Conservation (phyloP, 768 basidiomycete species). For the Coprinopsis marcescibilis region DNA sequence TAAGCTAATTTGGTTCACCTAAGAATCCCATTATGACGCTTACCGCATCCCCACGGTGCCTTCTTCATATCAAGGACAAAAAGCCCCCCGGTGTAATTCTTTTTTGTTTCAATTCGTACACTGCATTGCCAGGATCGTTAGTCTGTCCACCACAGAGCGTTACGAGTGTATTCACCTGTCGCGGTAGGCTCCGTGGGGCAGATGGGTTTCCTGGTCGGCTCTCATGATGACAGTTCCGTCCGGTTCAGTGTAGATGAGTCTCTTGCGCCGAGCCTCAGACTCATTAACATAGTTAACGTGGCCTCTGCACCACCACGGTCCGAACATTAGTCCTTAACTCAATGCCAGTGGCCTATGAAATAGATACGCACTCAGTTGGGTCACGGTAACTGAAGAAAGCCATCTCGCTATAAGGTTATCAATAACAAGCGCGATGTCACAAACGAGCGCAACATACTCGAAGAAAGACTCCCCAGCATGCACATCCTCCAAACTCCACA, state of each 20-base stretch:
- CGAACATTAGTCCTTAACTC: too few relatives aligned
- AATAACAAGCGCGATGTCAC: not conserved
- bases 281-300: too few relatives aligned
- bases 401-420: slow-evolving; percentile 39
- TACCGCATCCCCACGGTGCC: slow-evolving; percentile 90
- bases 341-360: too few relatives aligned
- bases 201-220: slow-evolving; percentile 62
- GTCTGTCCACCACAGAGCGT: not conserved
- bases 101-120: slow-evolving; percentile 70
- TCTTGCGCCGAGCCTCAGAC: too few relatives aligned
- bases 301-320: too few relatives aligned
- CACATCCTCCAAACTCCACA: slow-evolving; percentile 9
- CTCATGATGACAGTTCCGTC: slow-evolving; percentile 68
- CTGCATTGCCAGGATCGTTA: slow-evolving; percentile 29
- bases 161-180: slow-evolving; percentile 46
- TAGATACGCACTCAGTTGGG: too few relatives aligned
- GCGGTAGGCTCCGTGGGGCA: slow-evolving; percentile 50
- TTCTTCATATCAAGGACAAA: slow-evolving; percentile 81
- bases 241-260: slow-evolving; percentile 53
- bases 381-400: slow-evolving; percentile 61
- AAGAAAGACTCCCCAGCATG: slow-evolving; percentile 10
- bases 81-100: slow-evolving; percentile 70
- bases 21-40: slow-evolving; percentile 19
- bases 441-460: slow-evolving; percentile 5
- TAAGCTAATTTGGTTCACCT: not conserved